A percentile compares a stretch with the other conserved stretches of the same genome.
phyloP scores from a whole-genome alignment of 2,329 filamentous ascomycete species.

The Sarocladium oryzae region DNA sequence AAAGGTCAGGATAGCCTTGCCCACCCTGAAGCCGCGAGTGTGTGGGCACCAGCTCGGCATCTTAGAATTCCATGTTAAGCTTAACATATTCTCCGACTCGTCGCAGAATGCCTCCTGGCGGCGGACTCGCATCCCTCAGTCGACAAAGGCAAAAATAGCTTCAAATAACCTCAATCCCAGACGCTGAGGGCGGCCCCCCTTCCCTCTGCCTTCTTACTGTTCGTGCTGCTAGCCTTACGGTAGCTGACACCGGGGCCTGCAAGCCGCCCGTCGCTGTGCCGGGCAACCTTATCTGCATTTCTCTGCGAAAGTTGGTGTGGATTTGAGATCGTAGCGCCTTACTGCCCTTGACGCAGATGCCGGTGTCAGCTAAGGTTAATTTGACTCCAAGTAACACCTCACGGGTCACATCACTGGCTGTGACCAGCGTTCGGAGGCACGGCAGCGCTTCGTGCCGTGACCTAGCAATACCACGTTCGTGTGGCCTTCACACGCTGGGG shows the following conservation, averaged over 20 bases:
- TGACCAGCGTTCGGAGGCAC: neutral
- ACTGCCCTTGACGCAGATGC: neutral
- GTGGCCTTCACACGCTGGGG: neutral
- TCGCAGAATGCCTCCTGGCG: neutral
- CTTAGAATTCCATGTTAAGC: neutral
- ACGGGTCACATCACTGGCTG: neutral
- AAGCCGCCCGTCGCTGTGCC: neutral
- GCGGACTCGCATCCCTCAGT: neutral
- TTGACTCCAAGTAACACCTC: neutral
- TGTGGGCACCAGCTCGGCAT: neutral
- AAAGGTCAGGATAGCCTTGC: no score
- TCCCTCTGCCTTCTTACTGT: neutral
- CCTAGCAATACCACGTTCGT: constrained; percentile 1
- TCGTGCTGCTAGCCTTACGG: neutral
- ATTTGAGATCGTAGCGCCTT: neutral
- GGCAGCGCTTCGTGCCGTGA: neutral
- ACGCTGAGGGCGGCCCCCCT: neutral
- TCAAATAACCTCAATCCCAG: neutral
- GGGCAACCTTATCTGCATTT: neutral
- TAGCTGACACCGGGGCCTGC: neutral
- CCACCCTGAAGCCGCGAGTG: neutral
- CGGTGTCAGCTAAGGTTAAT: neutral
- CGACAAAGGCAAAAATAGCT: constrained; percentile 3
- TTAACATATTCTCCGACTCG: constrained; percentile 8
- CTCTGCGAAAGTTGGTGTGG: neutral